Base-by-base conservation (phyloP, 1,139 yeast genomes). In the Kodamaea sp. region DNA sequence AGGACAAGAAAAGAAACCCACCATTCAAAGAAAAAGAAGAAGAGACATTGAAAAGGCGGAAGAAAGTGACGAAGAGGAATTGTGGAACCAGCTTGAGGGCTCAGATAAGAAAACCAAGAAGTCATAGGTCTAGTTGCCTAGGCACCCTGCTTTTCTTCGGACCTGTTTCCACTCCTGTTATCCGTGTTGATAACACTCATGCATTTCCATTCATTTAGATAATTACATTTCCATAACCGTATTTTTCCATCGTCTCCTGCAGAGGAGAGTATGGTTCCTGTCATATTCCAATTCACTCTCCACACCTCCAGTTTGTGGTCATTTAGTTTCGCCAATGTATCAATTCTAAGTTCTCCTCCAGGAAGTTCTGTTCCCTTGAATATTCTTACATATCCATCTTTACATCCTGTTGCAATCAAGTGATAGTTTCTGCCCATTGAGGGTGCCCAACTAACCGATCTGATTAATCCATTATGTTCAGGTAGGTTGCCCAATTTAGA, bases 371-470 rank as follows among this genome's bases (percentile, higher is more conserved):
- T 70, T 3, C 89, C 71, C 58, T 84, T 86, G 68, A 83, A 90
- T 3, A 92, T 83, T 35, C 97, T 74, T 13, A 92, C 90, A 51
- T 70, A 80, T 0, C 97, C 98, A 58, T 92, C 98, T 57, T 89
- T 89, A 55, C 96, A 88, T 3, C 95, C 98, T 0, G 97, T 90
- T 1, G 98, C 98, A 29, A 92, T 73, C 33, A 89, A 65, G 51
- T 92, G 96, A 57, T 80, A 86, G 41, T 83, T 80, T 46, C 96
- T 70, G 2, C 97, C 98, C 84, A 90, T 87, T 0, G 95, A 81
- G 5, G 97, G 97, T 0, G 97, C 98, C 98, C 98, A 92, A 29
- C 94, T 76, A 7, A 92, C 89, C 24, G 92, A 86, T 46, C 97
- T 70, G 28, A 92, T 88, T 31, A 92, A 71, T 2, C 95, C 96